Evolutionary conservation across 179 eudicot genomes (phyloP), one percentile per base, ranked within the genome.

Genomic region (Silene noctiflora): DNA sequence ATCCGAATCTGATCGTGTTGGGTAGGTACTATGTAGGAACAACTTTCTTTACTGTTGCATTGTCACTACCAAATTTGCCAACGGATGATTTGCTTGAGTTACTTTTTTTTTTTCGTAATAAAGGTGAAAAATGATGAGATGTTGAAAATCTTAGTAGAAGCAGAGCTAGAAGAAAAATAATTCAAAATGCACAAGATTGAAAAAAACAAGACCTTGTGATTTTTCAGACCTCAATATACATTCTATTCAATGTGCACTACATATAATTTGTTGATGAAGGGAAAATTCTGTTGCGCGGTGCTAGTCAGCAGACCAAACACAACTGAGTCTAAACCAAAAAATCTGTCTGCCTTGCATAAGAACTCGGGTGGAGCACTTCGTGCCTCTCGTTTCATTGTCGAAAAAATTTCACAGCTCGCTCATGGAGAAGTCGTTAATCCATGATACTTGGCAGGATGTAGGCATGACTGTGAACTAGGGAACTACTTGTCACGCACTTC

Each of bases 401-500:
- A 24, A 53, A 17, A 4, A 27, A 71, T 55, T 48, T 53, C 13
- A 27, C 24, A 29, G 64, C 29, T 53, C 16, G 6, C 63, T 71
- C 39, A 55, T 55, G 46, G 64, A 56, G 44, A 11, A 71, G 27
- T 53, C 74, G 29, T 53, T 16, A 10, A 4, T 35, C 35, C 42
- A 53, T 35, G 62, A 69, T 16, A 71, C 75, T 71, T 29, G 44
- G 25, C 33, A 35, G 58, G 75, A 55, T 44, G 19, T 56, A 25
- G 13, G 17, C 21, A 33, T 48, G 73, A n/a, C 59, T 17, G 31
- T 71, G 35, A 55, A 14, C 6, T 39, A 55, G 16, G 75, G 6
- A 39, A 8, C 64, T 81, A 94, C 84, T 88, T 94, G 76, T 88
- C 96, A 21, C 86, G 98, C 58, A 75, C 22, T 84, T 89, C 97